Base-by-base conservation (phyloP, 176 grass and related monocot species). In the Raddia guianensis region DNA sequence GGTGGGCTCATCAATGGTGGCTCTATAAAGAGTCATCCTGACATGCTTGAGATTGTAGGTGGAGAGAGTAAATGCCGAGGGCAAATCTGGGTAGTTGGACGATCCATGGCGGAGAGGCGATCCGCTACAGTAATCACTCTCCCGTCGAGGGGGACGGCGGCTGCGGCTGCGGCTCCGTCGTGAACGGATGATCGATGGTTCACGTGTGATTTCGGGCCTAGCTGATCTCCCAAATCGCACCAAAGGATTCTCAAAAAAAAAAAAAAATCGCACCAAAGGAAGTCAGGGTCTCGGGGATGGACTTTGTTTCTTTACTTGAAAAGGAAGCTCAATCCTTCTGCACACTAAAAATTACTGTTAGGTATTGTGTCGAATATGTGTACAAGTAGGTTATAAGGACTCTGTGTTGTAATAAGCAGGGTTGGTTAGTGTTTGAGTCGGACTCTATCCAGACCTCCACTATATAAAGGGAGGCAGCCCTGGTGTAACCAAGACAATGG, bases 1-100 rank as follows among this genome's bases (percentile, higher is more conserved):
- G 54, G 47, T 18, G 72, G 34, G 70, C 18, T 43, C 37, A 70
- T 82, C 57, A 85, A 89, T 81, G 77, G 82, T 66, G 82, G 63
- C n/a, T 42, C 58, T 32, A 64, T 73, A 74, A 74, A 73, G 58
- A 12, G 57, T 10, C 80, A 63, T 44, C 53, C 68, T 67, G 33
- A 16, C 58, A 8, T 56, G 87, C 82, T 60, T 76, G 86, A 70
- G 64, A 85, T 76, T 85, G 12, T 65, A n/a, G 82, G 71, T 89
- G 87, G 75, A 8, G 53, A 13, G n/a, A 80, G 66, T 89, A 56
- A 89, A 80, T 81, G 81, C 52, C 61, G 59, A 80, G 42, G 49
- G 40, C 59, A 56, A 78, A 61, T 74, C 20, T 14, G 70, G 63
- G 60, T 35, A 12, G 79, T 49, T 82, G 14, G 58, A 21, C 40